Base-by-base conservation (phyloP, 768 basidiomycete genomes). In the Coprinopsis marcescibilis region DNA sequence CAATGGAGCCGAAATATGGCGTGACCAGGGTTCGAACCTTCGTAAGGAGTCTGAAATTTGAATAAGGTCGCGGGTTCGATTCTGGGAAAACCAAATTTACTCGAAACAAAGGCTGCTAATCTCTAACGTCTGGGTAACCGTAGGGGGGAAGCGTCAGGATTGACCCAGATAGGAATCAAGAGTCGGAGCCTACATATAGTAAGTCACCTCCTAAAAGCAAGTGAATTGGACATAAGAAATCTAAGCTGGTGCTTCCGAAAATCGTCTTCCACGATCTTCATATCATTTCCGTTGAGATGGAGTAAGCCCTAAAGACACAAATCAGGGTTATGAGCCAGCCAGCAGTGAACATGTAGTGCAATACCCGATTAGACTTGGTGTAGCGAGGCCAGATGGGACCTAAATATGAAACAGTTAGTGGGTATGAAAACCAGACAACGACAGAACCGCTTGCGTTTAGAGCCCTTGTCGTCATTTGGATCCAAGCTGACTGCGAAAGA, bases 381-480 rank as follows among this genome's bases (percentile, higher is more conserved):
- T n/a, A n/a, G n/a, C n/a, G 61, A 1, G 57, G 54, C 66, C 65
- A 66, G 8, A 43, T 43, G 11, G 63, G 60, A 43, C 63, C 62
- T 64, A n/a, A n/a, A 45, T 30, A 14, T 30, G 2, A 46, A 45
- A 68, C 66, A 62, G 39, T 54, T 17, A 29, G 43, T 37, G 13
- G n/a, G n/a, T 36, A 10, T 37, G 10, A 10, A 32, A 8, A 17
- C 7, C 10, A 37, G n/a, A n/a, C n/a, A 17, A 21, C 12, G 11
- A 4, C 3, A 6, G 38, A n/a, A n/a, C n/a, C n/a, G n/a, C n/a
- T n/a, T n/a, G n/a, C n/a, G n/a, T n/a, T n/a, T n/a, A n/a, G n/a
- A n/a, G n/a, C 70, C 68, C 17, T 51, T 56, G 2, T 60, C 60
- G 39, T 72, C 70, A 50, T 72, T 72, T 2, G 69, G 70, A 46